phyloP scores from a whole-genome alignment of 495 filamentous ascomycete genomes.

The Xylaria scruposa region DNA sequence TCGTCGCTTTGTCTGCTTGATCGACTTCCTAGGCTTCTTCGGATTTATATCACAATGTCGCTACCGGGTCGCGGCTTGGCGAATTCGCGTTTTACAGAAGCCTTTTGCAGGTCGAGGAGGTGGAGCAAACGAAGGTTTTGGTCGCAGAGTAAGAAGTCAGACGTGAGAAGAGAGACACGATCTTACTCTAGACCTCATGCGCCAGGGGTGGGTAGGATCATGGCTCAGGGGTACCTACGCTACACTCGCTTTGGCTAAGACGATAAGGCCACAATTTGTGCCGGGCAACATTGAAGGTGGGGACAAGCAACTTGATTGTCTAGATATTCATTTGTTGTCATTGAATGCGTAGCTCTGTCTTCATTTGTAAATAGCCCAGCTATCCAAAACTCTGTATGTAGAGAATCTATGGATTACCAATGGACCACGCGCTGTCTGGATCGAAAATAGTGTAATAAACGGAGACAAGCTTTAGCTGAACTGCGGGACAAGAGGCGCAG shows the following conservation, averaged over 20 bases:
- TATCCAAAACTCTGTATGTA: background rate
- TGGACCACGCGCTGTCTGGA: background rate
- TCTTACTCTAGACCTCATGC: slow-evolving; percentile 4
- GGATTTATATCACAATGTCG: background rate
- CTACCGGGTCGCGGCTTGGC: background rate
- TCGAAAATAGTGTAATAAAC: background rate
- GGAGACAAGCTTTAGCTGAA: background rate
- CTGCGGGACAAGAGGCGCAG: background rate
- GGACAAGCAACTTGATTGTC: background rate
- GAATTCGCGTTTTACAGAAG: background rate
- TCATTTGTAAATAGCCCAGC: background rate
- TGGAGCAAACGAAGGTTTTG: background rate
- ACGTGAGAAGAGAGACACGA: background rate
- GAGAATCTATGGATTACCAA: background rate
- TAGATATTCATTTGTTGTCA: background rate
- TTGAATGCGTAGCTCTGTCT: background rate
- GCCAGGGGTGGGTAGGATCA: slow-evolving; percentile 3
- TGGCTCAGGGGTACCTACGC: slow-evolving; percentile 8
- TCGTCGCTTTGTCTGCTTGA: background rate
- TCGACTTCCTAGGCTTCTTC: background rate
- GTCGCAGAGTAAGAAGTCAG: background rate
- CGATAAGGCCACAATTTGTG: background rate
- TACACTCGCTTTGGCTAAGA: slow-evolving; percentile 1
- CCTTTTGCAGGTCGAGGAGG: background rate
- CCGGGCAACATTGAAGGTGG: background rate